Evolutionary conservation across 805 yeast genomes (phyloP).

Genomic region (Ogataea ramenticola): DNA sequence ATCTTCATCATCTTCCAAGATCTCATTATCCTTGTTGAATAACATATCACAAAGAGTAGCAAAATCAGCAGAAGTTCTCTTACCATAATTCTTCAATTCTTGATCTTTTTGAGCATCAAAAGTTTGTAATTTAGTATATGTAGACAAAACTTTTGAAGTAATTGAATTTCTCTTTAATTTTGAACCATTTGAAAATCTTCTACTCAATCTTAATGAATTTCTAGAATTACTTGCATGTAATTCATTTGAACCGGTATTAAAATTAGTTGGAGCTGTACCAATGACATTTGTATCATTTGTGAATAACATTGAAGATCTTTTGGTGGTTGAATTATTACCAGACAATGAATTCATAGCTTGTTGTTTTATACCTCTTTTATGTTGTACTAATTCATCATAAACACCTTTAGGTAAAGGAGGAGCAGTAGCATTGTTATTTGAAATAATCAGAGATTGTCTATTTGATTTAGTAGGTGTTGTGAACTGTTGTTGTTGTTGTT

Average conservation of each 20-base stretch:
- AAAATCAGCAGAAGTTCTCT: conserved; percentile 70
- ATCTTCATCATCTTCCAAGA: conserved; percentile 25
- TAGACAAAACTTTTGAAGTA: conserved; percentile 61
- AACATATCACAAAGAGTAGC: conserved; percentile 72
- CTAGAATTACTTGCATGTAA: conserved; percentile 5
- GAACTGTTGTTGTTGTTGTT: conserved; percentile 8
- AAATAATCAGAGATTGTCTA: conserved; percentile 8
- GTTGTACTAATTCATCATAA: conserved; percentile 13
- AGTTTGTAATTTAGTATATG: conserved; percentile 63
- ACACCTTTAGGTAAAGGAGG: conserved; percentile 12
- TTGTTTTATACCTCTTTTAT: conserved; percentile 10
- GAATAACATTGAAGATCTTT: conserved; percentile 17
- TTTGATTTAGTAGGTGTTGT: neutral
- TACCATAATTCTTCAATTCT: conserved; percentile 63
- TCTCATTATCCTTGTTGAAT: conserved; percentile 55
- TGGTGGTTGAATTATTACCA: conserved; percentile 3
- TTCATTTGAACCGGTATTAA: no score
- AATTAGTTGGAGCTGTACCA: no score
- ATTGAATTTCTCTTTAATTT: conserved; percentile 58
- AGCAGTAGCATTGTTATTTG: neutral
- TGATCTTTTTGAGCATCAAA: conserved; percentile 54
- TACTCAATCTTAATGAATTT: conserved; percentile 1
- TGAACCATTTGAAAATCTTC: conserved; percentile 15
- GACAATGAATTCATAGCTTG: conserved; percentile 8
- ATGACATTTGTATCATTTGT: conserved; percentile 5